Evolutionary conservation across 2,329 filamentous ascomycete genomes (phyloP).

Genomic region (Atkinsonella texensis): DNA sequence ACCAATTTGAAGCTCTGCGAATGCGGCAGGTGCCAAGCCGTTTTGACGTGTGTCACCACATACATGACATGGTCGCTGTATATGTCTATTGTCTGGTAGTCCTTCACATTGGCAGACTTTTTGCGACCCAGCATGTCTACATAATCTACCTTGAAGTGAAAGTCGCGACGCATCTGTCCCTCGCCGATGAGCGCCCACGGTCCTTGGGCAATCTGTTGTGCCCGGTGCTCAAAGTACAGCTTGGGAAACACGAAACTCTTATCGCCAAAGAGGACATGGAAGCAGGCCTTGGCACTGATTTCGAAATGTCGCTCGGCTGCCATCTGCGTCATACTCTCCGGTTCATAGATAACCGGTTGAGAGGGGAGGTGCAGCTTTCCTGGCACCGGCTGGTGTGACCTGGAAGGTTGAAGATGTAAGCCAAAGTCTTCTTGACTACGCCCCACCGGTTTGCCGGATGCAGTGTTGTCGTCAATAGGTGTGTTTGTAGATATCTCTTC

Average conservation of each 20-base stretch:
- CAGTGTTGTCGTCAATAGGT: conserved; percentile 44
- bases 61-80: conserved; percentile 64
- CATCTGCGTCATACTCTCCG: conserved; percentile 64
- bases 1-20: conserved; percentile 67
- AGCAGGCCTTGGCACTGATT: conserved; percentile 85
- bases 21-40: conserved; percentile 76
- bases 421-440: conserved; percentile 22
- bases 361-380: conserved; percentile 73
- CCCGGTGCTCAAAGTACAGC: conserved; percentile 72
- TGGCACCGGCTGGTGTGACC: conserved; percentile 25
- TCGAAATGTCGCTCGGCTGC: conserved; percentile 75
- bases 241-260: conserved; percentile 91
- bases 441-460: conserved; percentile 23
- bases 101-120: conserved; percentile 52
- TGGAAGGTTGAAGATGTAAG: conserved; percentile 23
- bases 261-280: conserved; percentile 93
- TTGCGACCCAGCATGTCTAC: conserved; percentile 52
- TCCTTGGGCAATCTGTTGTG: conserved; percentile 69
- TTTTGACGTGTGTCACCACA: conserved; percentile 49
- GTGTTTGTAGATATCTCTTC: conserved; percentile 59
- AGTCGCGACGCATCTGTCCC: conserved; percentile 62
- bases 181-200: conserved; percentile 68
- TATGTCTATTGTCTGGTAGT: conserved; percentile 78
- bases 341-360: conserved; percentile 72
- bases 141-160: conserved; percentile 65